phyloP scores from a whole-genome alignment of 768 basidiomycete genomes.

The Serendipita vermifera region DNA sequence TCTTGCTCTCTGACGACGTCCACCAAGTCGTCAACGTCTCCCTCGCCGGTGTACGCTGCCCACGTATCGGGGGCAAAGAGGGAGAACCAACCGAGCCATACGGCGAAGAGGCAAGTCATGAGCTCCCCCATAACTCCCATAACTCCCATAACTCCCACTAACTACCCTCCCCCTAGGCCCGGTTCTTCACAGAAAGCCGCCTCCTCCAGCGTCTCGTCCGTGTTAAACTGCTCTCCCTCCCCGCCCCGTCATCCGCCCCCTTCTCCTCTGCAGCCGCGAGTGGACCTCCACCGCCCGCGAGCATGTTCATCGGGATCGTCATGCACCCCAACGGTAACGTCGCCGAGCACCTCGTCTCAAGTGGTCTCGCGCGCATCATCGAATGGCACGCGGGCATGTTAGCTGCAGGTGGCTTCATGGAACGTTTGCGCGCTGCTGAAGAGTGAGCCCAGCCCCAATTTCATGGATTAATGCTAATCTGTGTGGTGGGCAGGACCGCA shows the following conservation, averaged over 20 bases:
- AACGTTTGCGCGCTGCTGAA: slow-evolving; percentile 75
- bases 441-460: slow-evolving; percentile 24
- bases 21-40: slow-evolving; percentile 86
- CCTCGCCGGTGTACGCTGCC: slow-evolving; percentile 67
- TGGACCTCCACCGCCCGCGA: slow-evolving; percentile 50
- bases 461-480: not conserved
- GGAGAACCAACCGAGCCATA: slow-evolving; percentile 71
- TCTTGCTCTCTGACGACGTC: slow-evolving; percentile 75
- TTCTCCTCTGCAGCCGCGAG: slow-evolving; percentile 48
- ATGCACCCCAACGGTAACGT: slow-evolving; percentile 91
- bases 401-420: slow-evolving; percentile 70
- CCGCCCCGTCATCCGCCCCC: slow-evolving; percentile 63
- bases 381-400: slow-evolving; percentile 99
- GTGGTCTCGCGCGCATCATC: slow-evolving; percentile 80
- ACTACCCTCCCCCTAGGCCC: slow-evolving; percentile 42
- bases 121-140: slow-evolving; percentile 17
- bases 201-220: slow-evolving; percentile 69
- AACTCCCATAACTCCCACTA: slow-evolving; percentile 13
- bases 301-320: slow-evolving; percentile 86
- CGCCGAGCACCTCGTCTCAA: slow-evolving; percentile 72
- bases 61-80: slow-evolving; percentile 54
- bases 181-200: slow-evolving; percentile 84
- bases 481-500: slow-evolving; percentile 28
- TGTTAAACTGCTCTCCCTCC: slow-evolving; percentile 67
- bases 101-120: slow-evolving; percentile 67